phyloP scores from a whole-genome alignment of 164 flowering plant species.

The Protea cynaroides region DNA sequence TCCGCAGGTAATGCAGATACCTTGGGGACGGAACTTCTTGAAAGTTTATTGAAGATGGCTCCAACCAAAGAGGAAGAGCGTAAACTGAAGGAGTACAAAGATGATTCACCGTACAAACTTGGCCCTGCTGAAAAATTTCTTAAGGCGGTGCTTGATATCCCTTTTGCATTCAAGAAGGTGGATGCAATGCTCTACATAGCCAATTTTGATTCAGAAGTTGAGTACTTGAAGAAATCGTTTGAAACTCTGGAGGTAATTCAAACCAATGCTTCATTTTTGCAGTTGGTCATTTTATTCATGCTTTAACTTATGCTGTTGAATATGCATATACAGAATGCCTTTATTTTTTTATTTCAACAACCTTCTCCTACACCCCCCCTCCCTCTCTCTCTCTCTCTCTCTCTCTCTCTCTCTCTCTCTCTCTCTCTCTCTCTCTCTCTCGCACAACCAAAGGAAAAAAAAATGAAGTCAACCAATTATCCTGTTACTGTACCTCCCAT shows the following conservation, averaged over 20 bases:
- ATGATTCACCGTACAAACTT: constrained; percentile 61
- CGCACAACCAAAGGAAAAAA: no score
- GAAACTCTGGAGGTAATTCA: constrained; percentile 69
- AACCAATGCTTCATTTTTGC: not conserved
- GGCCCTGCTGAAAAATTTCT: constrained; percentile 84
- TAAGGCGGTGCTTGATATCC: constrained; percentile 73
- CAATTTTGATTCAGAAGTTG: constrained; percentile 81
- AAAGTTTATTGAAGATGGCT: constrained; percentile 81
- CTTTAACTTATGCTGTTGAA: no score
- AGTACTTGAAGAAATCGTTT: constrained; percentile 74
- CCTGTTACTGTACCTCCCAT: no score
- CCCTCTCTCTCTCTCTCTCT: no score
- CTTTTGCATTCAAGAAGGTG: constrained; percentile 79
- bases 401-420: no score
- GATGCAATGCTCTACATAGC: constrained; percentile 83
- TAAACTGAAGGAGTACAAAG: constrained; percentile 62
- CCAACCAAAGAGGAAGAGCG: constrained; percentile 89
- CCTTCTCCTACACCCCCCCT: no score
- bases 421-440: no score
- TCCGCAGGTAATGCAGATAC: constrained; percentile 69
- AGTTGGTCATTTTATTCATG: no score
- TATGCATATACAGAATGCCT: no score
- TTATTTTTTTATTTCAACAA: no score
- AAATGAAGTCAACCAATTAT: no score
- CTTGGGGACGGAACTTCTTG: constrained; percentile 79